A percentile compares a stretch with the other conserved stretches of the same genome.
phyloP scores from a whole-genome alignment of 768 basidiomycete genomes.

The Boletus vinaceobasis region DNA sequence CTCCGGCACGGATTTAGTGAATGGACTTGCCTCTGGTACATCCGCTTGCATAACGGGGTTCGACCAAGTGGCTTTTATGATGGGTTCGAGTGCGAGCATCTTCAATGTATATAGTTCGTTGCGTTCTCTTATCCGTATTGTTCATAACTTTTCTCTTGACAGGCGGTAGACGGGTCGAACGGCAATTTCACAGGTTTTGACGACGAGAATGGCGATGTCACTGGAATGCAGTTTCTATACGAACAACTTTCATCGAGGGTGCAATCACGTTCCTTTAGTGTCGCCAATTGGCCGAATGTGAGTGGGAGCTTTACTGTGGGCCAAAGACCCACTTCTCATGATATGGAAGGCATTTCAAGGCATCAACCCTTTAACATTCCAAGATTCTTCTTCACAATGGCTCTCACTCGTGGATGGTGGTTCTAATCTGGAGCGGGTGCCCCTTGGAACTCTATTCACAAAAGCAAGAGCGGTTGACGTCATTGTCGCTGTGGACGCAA shows the following conservation, averaged over 20 bases:
- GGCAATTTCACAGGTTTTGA: conserved; percentile 28
- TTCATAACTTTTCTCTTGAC: conserved; percentile 30
- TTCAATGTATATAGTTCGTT: conserved; percentile 48
- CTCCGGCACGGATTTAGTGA: conserved; percentile 60
- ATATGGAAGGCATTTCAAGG: conserved; percentile 47
- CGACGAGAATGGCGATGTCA: conserved; percentile 7
- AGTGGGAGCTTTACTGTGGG: conserved; percentile 4
- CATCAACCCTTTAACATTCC: conserved; percentile 45
- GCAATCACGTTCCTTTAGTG: conserved; percentile 52
- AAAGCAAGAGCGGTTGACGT: conserved; percentile 68
- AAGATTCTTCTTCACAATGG: conserved; percentile 49
- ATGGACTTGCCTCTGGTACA: conserved; percentile 52
- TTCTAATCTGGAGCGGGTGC: conserved; percentile 67
- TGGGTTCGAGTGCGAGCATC: conserved; percentile 69
- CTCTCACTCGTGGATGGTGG: conserved; percentile 70
- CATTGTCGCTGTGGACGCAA: conserved; percentile 71
- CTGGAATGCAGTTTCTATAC: conserved; percentile 46
- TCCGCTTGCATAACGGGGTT: conserved; percentile 70
- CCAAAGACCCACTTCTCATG: neutral
- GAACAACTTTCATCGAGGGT: conserved; percentile 42
- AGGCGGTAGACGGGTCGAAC: conserved; percentile 47
- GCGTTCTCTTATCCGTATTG: neutral
- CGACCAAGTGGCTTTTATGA: conserved; percentile 70
- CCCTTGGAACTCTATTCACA: conserved; percentile 68
- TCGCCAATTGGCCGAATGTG: conserved; percentile 66